Conservation (phyloP, 2,329 filamentous ascomycete genomes). For the Tolypocladium album region DNA sequence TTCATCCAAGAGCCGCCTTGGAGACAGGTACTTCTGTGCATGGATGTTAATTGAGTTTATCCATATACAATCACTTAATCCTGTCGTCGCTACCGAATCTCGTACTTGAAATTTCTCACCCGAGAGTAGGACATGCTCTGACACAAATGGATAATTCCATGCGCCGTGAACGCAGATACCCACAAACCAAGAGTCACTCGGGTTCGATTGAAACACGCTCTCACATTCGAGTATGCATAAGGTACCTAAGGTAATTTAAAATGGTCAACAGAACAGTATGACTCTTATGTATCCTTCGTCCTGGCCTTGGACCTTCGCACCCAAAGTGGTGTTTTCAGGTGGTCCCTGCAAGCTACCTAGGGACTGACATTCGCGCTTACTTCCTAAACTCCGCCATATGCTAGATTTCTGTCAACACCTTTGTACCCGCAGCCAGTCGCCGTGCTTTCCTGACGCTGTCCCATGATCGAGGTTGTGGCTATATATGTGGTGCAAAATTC, state of each 20-base stretch:
- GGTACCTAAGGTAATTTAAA: too few species aligned
- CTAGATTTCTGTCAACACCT: conserved; percentile 15
- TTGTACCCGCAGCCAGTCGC: conserved; percentile 9
- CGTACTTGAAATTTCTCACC: not conserved
- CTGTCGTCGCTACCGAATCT: not conserved
- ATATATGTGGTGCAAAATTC: conserved; percentile 9
- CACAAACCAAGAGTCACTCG: not conserved
- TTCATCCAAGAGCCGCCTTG: not conserved
- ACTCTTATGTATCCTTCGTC: not conserved
- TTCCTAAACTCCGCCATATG: conserved; percentile 24
- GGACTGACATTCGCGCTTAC: conserved; percentile 9
- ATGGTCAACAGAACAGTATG: not conserved
- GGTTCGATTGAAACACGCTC: not conserved
- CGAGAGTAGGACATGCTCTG: not conserved
- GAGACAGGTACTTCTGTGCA: not conserved
- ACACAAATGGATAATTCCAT: not conserved
- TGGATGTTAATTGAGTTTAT: not conserved
- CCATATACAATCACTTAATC: not conserved
- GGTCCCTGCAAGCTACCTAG: conserved; percentile 11
- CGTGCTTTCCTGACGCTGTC: not conserved
- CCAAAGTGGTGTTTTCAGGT: conserved; percentile 8
- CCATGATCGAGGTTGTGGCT: conserved; percentile 6
- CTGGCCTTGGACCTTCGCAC: conserved; percentile 6
- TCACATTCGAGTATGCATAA: not conserved
- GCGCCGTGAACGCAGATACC: not conserved